phyloP scores from a whole-genome alignment of 495 filamentous ascomycete species.

The Daldinia loculata region DNA sequence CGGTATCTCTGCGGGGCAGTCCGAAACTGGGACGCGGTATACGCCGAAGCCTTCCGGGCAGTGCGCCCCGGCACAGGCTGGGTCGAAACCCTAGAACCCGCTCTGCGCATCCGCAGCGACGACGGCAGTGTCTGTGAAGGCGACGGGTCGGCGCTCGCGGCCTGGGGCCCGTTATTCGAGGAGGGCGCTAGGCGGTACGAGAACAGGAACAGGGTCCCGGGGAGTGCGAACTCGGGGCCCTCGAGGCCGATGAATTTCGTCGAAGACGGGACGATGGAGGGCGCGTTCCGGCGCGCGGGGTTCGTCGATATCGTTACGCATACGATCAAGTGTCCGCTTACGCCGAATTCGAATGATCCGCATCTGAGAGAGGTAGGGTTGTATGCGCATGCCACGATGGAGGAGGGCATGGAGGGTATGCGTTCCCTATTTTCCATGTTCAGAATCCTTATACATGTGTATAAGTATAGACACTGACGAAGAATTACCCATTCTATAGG shows the following conservation, averaged over 20 bases:
- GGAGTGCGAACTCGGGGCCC: neutral
- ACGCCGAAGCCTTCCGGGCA: neutral
- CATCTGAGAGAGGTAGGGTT: constrained; percentile 60
- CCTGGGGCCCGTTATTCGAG: neutral
- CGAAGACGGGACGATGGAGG: neutral
- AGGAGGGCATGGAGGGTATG: constrained; percentile 44
- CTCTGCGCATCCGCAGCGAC: neutral
- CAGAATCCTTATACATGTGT: neutral
- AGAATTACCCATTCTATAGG: constrained; percentile 10
- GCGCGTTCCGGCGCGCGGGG: neutral
- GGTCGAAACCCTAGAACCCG: neutral
- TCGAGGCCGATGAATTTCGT: neutral
- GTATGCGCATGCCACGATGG: constrained; percentile 37
- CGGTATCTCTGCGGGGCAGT: constrained; percentile 62
- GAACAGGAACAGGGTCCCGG: neutral
- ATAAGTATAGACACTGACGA: neutral
- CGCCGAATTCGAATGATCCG: constrained; percentile 59
- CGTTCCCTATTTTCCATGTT: neutral
- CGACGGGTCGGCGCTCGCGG: neutral
- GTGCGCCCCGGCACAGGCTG: neutral
- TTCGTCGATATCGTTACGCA: constrained; percentile 11
- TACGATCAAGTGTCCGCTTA: constrained; percentile 61
- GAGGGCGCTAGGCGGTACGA: neutral
- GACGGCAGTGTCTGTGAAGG: neutral
- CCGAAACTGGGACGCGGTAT: constrained; percentile 52